phyloP scores from a whole-genome alignment of 2,329 filamentous ascomycete genomes.

The Aspergillus fijiensis region DNA sequence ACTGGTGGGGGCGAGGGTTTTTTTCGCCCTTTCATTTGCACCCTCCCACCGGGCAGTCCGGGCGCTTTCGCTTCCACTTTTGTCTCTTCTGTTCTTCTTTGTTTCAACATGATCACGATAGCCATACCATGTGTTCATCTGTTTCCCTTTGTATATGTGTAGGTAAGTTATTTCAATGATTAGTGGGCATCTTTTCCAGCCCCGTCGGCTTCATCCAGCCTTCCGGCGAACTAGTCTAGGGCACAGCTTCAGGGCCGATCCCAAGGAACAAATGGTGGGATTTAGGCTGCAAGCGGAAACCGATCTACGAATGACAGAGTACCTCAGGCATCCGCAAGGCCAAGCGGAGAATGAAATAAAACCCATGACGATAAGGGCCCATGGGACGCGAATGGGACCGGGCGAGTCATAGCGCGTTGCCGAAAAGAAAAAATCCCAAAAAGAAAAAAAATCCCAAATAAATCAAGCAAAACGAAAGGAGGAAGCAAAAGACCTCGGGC shows the following conservation, averaged over 20 bases:
- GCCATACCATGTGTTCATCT: not conserved
- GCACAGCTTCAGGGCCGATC: constrained; percentile 12
- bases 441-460: not conserved
- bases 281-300: constrained; percentile 22
- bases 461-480: not conserved
- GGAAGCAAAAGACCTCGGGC: constrained; percentile 11
- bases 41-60: constrained; percentile 1
- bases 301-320: constrained; percentile 22
- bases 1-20: constrained; percentile 14
- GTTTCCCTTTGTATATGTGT: not conserved
- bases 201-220: not conserved
- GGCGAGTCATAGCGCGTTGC: constrained; percentile 34
- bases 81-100: constrained; percentile 7
- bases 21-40: constrained; percentile 3
- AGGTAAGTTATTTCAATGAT: no score
- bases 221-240: not conserved
- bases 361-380: constrained; percentile 23
- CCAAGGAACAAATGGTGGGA: constrained; percentile 17
- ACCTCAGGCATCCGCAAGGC: constrained; percentile 11
- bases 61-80: constrained; percentile 1
- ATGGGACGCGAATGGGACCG: constrained; percentile 23
- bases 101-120: not conserved
- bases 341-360: constrained; percentile 18
- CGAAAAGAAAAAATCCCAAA: not conserved
- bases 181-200: constrained; percentile 1